phyloP scores from a whole-genome alignment of 1,139 yeast species.

The Scheffersomyces parashehatae region DNA sequence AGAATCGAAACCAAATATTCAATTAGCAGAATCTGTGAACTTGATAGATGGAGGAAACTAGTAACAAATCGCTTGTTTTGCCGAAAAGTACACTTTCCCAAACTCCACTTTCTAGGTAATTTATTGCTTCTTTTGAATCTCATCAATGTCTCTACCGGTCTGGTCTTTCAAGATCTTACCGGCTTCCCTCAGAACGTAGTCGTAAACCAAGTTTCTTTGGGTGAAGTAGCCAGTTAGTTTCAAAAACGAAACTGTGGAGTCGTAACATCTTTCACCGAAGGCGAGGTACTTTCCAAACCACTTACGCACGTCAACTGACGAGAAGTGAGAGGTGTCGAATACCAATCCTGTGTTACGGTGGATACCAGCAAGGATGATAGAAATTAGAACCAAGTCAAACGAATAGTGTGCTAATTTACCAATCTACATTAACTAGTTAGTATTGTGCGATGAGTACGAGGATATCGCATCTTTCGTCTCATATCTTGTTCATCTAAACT shows the following conservation, averaged over 20 bases:
- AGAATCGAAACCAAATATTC: no score
- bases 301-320: conserved; percentile 53
- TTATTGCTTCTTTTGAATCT: conserved; percentile 16
- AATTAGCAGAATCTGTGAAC: no score
- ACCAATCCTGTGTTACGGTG: conserved; percentile 63
- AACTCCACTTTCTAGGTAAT: not conserved
- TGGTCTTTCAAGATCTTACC: conserved; percentile 33
- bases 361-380: conserved; percentile 65
- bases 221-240: conserved; percentile 45
- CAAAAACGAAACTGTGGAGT: conserved; percentile 39
- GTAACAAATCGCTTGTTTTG: no score
- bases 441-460: no score
- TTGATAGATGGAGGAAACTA: no score
- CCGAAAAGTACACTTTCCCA: no score
- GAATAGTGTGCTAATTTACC: conserved; percentile 59
- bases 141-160: conserved; percentile 32
- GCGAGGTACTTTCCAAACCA: conserved; percentile 55
- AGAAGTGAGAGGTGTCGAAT: conserved; percentile 46
- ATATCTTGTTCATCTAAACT: no score
- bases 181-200: conserved; percentile 36
- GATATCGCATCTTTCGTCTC: no score
- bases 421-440: conserved; percentile 26
- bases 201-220: conserved; percentile 41
- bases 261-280: conserved; percentile 57
- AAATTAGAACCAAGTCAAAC: conserved; percentile 57